Evolutionary conservation across 495 filamentous ascomycete genomes (phyloP).

Genomic region (Choiromyces venosus): DNA sequence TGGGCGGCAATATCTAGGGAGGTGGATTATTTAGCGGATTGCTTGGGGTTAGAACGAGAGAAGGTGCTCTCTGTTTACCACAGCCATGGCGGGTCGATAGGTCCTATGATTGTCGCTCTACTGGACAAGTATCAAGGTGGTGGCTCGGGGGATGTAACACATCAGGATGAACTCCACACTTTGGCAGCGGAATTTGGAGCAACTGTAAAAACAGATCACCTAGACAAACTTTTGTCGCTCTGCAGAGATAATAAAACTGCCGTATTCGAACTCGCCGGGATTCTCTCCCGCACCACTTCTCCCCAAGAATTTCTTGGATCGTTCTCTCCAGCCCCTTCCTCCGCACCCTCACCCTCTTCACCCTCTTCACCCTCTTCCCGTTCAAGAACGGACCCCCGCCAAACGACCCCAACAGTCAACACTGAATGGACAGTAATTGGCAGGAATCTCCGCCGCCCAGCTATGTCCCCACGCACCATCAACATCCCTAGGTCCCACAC

Average conservation of each 20-base stretch:
- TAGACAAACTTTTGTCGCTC: constrained; percentile 27
- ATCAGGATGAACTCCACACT: constrained; percentile 51
- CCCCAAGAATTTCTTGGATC: constrained; percentile 38
- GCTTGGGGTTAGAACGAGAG: constrained; percentile 45
- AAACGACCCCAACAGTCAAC: constrained; percentile 28
- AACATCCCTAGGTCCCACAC: constrained; percentile 14
- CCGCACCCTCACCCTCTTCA: constrained; percentile 53
- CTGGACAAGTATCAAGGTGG: constrained; percentile 42
- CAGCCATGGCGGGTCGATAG: constrained; percentile 54
- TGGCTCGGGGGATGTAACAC: constrained; percentile 46
- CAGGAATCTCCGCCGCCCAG: constrained; percentile 41
- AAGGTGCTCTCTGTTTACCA: constrained; percentile 59
- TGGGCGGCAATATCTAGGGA: constrained; percentile 30
- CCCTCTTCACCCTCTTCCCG: constrained; percentile 54
- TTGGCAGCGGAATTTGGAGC: constrained; percentile 23
- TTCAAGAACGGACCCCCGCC: constrained; percentile 50
- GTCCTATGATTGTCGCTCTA: constrained; percentile 53
- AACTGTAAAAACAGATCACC: constrained; percentile 25
- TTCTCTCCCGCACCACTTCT: constrained; percentile 15
- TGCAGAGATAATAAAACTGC: constrained; percentile 32
- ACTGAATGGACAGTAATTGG: constrained; percentile 44
- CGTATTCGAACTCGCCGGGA: constrained; percentile 32
- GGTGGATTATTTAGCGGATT: constrained; percentile 26
- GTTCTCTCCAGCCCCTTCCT: constrained; percentile 51
- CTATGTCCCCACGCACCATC: constrained; percentile 19